Evolutionary conservation across 2,329 filamentous ascomycete species (phyloP).

Genomic region (Neurospora sp.): DNA sequence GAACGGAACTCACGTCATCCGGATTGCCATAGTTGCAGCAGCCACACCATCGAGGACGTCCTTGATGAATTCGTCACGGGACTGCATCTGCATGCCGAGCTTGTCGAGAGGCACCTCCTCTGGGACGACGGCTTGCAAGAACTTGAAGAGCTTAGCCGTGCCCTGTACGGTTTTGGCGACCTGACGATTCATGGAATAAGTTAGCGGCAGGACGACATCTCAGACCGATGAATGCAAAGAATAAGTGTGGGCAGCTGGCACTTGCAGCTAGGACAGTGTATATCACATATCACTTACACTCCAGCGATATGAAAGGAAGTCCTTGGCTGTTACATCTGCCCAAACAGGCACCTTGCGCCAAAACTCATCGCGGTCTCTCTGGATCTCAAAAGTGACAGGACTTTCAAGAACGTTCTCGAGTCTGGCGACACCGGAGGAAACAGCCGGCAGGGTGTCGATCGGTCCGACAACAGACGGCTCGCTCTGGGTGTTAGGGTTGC

Average conservation of each 20-base stretch:
- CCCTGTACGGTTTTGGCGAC: slow-evolving; percentile 40
- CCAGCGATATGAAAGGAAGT: slow-evolving; percentile 46
- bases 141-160: slow-evolving; percentile 34
- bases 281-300: slow-evolving; percentile 31
- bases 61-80: slow-evolving; percentile 41
- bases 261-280: neutral
- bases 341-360: slow-evolving; percentile 42
- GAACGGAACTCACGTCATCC: slow-evolving; percentile 37
- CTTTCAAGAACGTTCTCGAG: neutral
- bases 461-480: neutral
- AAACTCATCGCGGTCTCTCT: slow-evolving; percentile 27
- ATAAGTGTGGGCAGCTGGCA: neutral
- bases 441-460: neutral
- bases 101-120: slow-evolving; percentile 33
- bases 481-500: neutral
- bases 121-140: slow-evolving; percentile 41
- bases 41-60: slow-evolving; percentile 45
- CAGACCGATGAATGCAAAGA: neutral
- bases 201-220: neutral
- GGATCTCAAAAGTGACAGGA: neutral
- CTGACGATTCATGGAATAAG: slow-evolving; percentile 20
- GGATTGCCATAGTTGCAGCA: slow-evolving; percentile 48
- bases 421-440: neutral
- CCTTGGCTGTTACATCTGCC: slow-evolving; percentile 33
- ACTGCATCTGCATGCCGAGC: slow-evolving; percentile 26